phyloP scores from a whole-genome alignment of 345 rosid species.

The Brassica juncea region DNA sequence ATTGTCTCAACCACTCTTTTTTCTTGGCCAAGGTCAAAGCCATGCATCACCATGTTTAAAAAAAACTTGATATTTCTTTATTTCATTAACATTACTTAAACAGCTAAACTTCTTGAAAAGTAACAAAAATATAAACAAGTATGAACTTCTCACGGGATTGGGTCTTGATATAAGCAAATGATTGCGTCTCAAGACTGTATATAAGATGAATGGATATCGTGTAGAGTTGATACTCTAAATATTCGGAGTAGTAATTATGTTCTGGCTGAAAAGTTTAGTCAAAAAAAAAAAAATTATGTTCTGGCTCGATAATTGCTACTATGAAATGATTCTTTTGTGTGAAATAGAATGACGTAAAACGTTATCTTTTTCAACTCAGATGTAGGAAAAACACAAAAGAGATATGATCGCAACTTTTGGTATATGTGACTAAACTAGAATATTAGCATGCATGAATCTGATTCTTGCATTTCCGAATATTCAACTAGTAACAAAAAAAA shows the following conservation, averaged over 20 bases:
- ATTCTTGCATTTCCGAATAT: neutral
- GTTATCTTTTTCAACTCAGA: neutral
- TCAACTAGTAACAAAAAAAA: neutral
- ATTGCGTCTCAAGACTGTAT: neutral
- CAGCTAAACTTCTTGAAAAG: constrained; percentile 7
- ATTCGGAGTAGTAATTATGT: constrained; percentile 22
- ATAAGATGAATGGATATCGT: constrained; percentile 3
- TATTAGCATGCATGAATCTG: neutral
- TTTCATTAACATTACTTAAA: neutral
- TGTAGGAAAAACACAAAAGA: neutral
- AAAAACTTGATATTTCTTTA: neutral
- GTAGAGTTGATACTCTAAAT: constrained; percentile 15
- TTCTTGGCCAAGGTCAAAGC: constrained; percentile 39
- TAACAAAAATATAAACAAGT: neutral
- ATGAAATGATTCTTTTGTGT: neutral
- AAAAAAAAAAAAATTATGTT: too few species aligned
- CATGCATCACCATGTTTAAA: constrained; percentile 26
- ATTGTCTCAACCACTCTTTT: constrained; percentile 40
- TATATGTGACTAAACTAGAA: neutral
- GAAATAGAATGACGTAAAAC: neutral
- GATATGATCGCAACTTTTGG: neutral
- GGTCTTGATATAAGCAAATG: constrained; percentile 9
- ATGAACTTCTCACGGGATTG: neutral
- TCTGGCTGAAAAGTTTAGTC: too few species aligned
- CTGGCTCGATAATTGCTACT: neutral